Base-by-base conservation (phyloP, 1,284 basidiomycete species). In the Ustilago cynodontis region DNA sequence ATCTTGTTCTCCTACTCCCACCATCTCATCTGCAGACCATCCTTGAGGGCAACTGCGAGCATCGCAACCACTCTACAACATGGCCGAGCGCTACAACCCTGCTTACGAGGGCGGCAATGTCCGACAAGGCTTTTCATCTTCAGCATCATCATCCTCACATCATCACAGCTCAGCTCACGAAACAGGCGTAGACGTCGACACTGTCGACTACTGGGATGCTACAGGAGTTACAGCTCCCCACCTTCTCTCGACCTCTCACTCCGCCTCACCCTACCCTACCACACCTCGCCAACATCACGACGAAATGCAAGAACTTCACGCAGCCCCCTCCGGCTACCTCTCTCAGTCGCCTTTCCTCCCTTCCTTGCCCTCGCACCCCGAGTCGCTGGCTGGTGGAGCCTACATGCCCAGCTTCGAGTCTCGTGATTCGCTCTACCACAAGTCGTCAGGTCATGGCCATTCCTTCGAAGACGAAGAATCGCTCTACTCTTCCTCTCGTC, bases 181-280 rank as follows among this genome's bases (percentile, higher is more conserved):
- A 13, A 49, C 47, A 14, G 43, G 33, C 7, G n/a, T 78, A 14
- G 78, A 80, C 41, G 52, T 67, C 29, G 78, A 80, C 53, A 78
- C 65, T 2, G 57, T 53, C 49, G 78, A 80, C 60, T 80, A 77
- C 60, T 77, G 50, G 29, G 76, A 80, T 50, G 68, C 67, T 28
- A 41, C 56, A 0, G 59, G 57, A 9, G 54, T 72, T 3, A 65
- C 74, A 13, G 65, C 74, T 29, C 69, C 74, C 0, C 62, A 77
- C 45, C 69, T 43, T 10, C 74, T 77, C 18, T 26, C 60, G 31
- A 69, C 74, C 8, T 51, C 51, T 1, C 74, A 77, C 31, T 69
- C 74, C 1, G 45, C 33, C 14, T 69, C 65, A 3, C 69, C 69
- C n/a, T 77, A 72, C 28, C 73, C 73, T 41, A 29, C 58, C 18